Conservation (phyloP, 1,139 yeast species). For the Saccharomyces pastorianus region DNA sequence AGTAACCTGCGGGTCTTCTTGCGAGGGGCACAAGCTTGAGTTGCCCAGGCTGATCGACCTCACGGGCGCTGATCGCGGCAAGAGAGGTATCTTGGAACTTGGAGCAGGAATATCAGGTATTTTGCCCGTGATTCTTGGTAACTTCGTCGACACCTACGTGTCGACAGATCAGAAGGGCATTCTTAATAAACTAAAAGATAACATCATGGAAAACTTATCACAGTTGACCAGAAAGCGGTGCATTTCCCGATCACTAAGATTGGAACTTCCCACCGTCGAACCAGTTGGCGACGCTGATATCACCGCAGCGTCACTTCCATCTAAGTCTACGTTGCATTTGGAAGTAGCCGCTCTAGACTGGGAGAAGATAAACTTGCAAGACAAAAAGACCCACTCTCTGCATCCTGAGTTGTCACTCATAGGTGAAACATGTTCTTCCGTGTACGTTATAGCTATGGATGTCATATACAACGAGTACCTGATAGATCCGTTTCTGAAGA, state of each 20-base stretch:
- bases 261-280: constrained; percentile 2
- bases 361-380: constrained; percentile 18
- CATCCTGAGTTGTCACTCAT: not conserved
- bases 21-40: not conserved
- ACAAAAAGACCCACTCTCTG: constrained; percentile 3
- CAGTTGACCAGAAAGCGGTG: constrained; percentile 19
- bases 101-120: constrained; percentile 30
- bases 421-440: not conserved
- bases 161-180: constrained; percentile 31
- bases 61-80: not conserved
- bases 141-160: constrained; percentile 24
- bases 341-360: constrained; percentile 28
- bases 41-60: constrained; percentile 5
- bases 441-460: constrained; percentile 29
- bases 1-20: not conserved
- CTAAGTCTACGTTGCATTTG: constrained; percentile 9
- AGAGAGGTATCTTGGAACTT: constrained; percentile 22
- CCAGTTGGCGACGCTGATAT: not conserved
- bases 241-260: constrained; percentile 7
- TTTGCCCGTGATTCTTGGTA: constrained; percentile 23
- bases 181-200: constrained; percentile 20
- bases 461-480: constrained; percentile 31
- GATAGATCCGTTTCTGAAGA: constrained; percentile 26
- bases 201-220: constrained; percentile 20
- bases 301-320: not conserved